Percentiles rank a stretch among this genome's conserved stretches.
Evolutionary conservation across 179 eudicot genomes (phyloP).

Genomic region (Silene vulgaris): DNA sequence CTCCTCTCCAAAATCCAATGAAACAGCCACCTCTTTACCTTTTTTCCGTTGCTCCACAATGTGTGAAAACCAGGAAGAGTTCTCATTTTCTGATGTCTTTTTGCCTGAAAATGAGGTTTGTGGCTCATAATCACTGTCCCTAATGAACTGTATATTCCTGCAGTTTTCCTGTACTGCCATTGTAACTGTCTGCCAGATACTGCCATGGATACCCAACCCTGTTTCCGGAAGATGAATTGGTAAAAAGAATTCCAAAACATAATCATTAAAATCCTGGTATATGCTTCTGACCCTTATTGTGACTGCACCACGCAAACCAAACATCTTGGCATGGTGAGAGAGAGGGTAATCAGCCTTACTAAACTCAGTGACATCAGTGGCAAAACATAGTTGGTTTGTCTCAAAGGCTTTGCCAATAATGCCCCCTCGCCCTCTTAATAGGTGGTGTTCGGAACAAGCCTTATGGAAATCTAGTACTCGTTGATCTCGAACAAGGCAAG

Average conservation of each 20-base stretch:
- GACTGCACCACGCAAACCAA: conserved; percentile 46
- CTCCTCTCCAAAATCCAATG: conserved; percentile 39
- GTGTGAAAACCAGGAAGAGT: conserved; percentile 53
- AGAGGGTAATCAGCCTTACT: conserved; percentile 65
- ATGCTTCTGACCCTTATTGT: conserved; percentile 51
- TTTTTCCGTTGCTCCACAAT: conserved; percentile 46
- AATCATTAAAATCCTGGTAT: conserved; percentile 40
- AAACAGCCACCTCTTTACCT: conserved; percentile 44
- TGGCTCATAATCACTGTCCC: conserved; percentile 36
- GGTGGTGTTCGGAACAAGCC: conserved; percentile 70
- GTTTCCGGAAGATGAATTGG: conserved; percentile 42
- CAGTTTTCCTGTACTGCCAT: conserved; percentile 38
- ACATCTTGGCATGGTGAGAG: conserved; percentile 67
- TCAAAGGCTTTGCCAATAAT: conserved; percentile 63
- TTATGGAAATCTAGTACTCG: conserved; percentile 47
- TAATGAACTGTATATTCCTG: conserved; percentile 37
- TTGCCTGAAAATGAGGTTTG: conserved; percentile 27
- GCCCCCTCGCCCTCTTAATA: conserved; percentile 44
- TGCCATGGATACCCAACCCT: conserved; percentile 30
- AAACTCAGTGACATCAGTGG: conserved; percentile 51
- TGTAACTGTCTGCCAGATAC: conserved; percentile 38
- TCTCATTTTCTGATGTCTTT: conserved; percentile 25
- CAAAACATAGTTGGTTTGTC: conserved; percentile 58
- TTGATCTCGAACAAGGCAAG: conserved; percentile 55
- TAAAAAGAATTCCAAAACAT: conserved; percentile 65